These are phyloP conservation scores for Ceratobasidium sp. DNA, from an alignment of 1,284 basidiomycete genomes.

Conservation along the genomic window DNA sequence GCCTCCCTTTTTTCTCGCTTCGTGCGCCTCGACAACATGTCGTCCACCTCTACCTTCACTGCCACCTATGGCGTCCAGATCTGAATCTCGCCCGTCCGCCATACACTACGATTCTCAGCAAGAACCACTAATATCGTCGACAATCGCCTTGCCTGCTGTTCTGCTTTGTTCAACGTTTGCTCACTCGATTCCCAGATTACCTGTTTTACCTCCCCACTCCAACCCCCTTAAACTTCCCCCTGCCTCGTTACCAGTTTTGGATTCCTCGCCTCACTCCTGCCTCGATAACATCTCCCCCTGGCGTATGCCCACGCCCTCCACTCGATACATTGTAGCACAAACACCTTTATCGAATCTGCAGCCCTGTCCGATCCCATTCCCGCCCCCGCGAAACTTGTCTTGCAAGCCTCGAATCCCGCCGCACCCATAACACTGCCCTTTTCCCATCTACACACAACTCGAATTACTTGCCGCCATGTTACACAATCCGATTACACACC, in stretches of 20 bases:
- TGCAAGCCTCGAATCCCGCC: conserved; percentile 26
- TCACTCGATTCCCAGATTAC: neutral
- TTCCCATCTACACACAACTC: neutral
- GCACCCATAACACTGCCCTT: neutral
- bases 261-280: neutral
- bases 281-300: conserved; percentile 13
- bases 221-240: too few species aligned
- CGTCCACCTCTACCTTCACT: conserved; percentile 11
- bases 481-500: conserved; percentile 21
- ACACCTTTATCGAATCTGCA: neutral
- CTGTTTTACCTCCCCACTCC: too few species aligned
- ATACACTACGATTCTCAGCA: conserved; percentile 16
- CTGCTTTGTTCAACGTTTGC: neutral
- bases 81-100: neutral
- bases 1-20: conserved; percentile 29
- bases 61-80: conserved; percentile 14
- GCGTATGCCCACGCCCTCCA: conserved; percentile 25
- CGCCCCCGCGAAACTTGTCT: conserved; percentile 4
- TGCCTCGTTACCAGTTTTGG: too few species aligned
- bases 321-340: neutral
- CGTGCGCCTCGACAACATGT: conserved; percentile 39
- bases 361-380: conserved; percentile 26
- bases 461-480: neutral
- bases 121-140: conserved; percentile 6
- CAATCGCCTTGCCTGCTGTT: neutral